Conservation (phyloP, 805 yeast genomes). For the Candida lessepsii region DNA sequence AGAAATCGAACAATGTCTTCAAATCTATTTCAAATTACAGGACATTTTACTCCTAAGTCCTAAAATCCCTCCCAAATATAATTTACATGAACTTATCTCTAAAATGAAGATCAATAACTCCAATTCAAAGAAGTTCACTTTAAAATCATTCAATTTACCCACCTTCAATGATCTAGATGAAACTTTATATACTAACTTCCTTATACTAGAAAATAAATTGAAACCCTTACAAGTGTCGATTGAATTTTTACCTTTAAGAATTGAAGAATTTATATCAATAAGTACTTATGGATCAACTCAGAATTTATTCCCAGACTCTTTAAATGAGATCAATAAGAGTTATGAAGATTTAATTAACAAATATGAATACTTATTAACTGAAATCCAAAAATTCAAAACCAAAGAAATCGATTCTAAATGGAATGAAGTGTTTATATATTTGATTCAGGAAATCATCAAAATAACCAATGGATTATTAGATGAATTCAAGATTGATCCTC, state of each 20-base stretch:
- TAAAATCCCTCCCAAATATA: constrained; percentile 17
- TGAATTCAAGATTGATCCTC: constrained; percentile 11
- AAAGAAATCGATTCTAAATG: constrained; percentile 55
- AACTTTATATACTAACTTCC: constrained; percentile 40
- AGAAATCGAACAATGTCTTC: constrained; percentile 27
- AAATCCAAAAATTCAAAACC: constrained; percentile 39
- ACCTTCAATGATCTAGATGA: constrained; percentile 30
- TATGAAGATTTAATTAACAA: constrained; percentile 40
- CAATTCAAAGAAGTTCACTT: constrained; percentile 14
- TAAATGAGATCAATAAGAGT: constrained; percentile 31
- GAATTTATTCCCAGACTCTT: constrained; percentile 26
- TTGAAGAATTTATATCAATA: constrained; percentile 39
- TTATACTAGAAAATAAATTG: constrained; percentile 39
- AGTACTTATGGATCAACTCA: constrained; percentile 9
- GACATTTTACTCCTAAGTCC: constrained; percentile 22
- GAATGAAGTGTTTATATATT: constrained; percentile 49
- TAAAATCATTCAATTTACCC: constrained; percentile 26
- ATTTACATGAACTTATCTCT: constrained; percentile 20
- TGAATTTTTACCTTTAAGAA: constrained; percentile 50
- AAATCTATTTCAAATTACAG: constrained; percentile 17
- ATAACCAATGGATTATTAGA: constrained; percentile 9
- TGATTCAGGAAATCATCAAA: constrained; percentile 41
- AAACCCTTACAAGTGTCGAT: constrained; percentile 54
- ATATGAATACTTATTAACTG: constrained; percentile 41
- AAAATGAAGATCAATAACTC: constrained; percentile 24